Evolutionary conservation across 257 asterid genomes (phyloP).

Genomic region (Solanum chmielewskii): DNA sequence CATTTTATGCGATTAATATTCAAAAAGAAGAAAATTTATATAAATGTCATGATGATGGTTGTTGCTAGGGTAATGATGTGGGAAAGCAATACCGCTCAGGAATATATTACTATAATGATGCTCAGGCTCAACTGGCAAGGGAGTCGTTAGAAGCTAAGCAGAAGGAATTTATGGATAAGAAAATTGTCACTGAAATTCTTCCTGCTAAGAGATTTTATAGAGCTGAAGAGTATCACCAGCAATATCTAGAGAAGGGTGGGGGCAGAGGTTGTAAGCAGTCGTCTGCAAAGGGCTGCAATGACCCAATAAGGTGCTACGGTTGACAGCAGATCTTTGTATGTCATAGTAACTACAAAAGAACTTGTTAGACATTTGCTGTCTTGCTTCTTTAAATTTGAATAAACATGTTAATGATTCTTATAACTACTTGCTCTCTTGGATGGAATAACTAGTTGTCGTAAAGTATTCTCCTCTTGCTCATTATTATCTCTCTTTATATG

Average conservation of each 20-base stretch:
- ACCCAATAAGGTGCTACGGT: conserved; percentile 92
- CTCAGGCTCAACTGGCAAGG: conserved; percentile 71
- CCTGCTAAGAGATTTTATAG: conserved; percentile 94
- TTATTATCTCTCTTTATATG: background rate
- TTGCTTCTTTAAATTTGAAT: background rate
- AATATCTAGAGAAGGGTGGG: conserved; percentile 87
- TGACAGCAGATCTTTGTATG: conserved; percentile 1
- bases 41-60: background rate
- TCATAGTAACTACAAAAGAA: background rate
- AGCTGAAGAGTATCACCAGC: conserved; percentile 98
- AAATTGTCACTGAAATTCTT: conserved; percentile 66
- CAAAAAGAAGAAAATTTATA: no score
- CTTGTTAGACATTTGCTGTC: background rate
- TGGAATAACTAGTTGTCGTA: background rate
- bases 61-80: conserved; percentile 75
- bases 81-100: conserved; percentile 94
- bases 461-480: background rate
- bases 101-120: conserved; percentile 75
- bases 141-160: conserved; percentile 73
- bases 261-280: conserved; percentile 72
- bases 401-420: background rate
- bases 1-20: background rate
- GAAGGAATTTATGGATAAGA: conserved; percentile 36
- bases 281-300: conserved; percentile 71
- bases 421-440: background rate